phyloP scores from a whole-genome alignment of 495 filamentous ascomycete genomes.

The Tuber magnatum region DNA sequence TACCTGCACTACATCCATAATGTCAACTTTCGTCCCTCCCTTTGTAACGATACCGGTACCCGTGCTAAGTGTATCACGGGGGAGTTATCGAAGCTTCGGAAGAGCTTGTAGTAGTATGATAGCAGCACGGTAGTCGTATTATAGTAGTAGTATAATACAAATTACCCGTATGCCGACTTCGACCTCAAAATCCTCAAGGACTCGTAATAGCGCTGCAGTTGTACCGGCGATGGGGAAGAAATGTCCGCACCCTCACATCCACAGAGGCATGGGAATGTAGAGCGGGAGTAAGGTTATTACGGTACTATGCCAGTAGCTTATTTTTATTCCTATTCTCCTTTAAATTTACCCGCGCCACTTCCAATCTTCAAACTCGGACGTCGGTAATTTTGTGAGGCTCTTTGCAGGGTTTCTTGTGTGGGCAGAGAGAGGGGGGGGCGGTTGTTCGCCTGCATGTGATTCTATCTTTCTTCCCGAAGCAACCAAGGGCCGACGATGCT shows the following conservation, averaged over 20 bases:
- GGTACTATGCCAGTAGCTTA: neutral
- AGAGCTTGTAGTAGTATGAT: neutral
- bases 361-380: neutral
- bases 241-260: neutral
- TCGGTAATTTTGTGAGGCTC: neutral
- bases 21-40: neutral
- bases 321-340: neutral
- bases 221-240: neutral
- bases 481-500: neutral
- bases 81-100: neutral
- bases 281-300: neutral
- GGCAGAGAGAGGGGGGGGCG: neutral
- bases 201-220: neutral
- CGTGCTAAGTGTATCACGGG: neutral
- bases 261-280: neutral
- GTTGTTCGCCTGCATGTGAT: neutral
- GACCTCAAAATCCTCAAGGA: neutral
- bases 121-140: neutral
- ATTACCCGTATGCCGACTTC: neutral
- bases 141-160: no score
- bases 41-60: neutral
- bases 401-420: neutral
- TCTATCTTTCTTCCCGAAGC: neutral
- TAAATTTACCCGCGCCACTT: neutral
- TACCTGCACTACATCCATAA: neutral